phyloP scores from a whole-genome alignment of 345 rosid species.

The Boechera divaricarpa region DNA sequence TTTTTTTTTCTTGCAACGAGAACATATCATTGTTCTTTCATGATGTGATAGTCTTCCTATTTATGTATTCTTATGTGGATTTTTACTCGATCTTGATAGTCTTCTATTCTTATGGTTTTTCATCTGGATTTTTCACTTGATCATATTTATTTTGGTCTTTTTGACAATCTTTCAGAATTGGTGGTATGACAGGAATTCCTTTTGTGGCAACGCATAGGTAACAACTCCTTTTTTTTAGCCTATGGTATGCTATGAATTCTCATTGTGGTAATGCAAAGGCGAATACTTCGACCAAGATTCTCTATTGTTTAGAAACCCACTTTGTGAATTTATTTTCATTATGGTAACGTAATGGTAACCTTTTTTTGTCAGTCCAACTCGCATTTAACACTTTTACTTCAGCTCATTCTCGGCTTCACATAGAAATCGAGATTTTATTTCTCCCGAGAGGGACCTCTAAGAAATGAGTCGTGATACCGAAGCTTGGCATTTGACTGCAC shows the following conservation, averaged over 20 bases:
- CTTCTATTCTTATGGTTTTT: no score
- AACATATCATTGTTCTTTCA: constrained; percentile 6
- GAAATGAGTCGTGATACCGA: no score
- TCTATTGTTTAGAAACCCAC: neutral
- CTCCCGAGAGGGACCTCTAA: no score
- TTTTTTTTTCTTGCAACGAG: neutral
- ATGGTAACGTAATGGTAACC: neutral
- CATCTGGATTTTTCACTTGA: no score
- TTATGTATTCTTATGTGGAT: neutral
- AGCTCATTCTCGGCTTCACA: neutral
- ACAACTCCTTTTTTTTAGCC: neutral
- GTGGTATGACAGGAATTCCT: neutral
- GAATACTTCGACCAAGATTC: no score
- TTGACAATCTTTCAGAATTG: neutral
- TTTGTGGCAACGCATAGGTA: neutral
- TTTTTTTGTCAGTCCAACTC: no score
- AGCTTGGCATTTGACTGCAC: no score
- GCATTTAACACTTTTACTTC: neutral
- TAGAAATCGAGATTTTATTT: no score
- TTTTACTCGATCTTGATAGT: neutral
- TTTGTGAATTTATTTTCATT: neutral
- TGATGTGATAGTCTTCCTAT: neutral
- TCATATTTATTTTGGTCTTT: neutral
- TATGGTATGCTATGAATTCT: neutral
- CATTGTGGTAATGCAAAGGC: no score